Percentiles rank a stretch among this genome's conserved stretches.
phyloP scores from a whole-genome alignment of 2,329 filamentous ascomycete species.

The Aspergillus vadensis region DNA sequence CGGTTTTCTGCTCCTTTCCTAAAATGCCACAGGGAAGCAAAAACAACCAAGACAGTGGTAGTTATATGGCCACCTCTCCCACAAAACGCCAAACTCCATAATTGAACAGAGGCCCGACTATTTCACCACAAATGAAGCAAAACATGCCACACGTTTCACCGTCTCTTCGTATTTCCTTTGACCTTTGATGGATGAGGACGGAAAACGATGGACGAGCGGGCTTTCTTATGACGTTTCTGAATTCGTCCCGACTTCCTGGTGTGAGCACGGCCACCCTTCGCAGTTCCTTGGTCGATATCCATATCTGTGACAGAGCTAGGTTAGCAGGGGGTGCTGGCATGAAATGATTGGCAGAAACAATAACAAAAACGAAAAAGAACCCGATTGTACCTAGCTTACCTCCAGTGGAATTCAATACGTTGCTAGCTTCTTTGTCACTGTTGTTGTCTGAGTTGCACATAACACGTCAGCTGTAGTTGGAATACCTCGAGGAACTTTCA shows the following conservation, averaged over 20 bases:
- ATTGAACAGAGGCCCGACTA: background rate
- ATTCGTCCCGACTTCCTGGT: constrained; percentile 38
- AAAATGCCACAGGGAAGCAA: background rate
- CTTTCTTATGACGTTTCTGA: constrained; percentile 42
- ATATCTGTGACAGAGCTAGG: constrained; percentile 35
- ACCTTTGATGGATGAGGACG: constrained; percentile 33
- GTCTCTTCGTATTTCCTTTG: constrained; percentile 34
- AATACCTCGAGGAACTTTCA: background rate
- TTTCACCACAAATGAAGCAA: background rate
- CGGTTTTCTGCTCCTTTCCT: background rate
- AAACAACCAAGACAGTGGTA: background rate
- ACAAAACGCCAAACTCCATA: background rate
- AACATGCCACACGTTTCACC: background rate
- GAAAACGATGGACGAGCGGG: constrained; percentile 45
- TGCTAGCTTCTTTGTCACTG: constrained; percentile 15
- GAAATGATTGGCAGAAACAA: background rate
- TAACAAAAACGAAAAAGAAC: background rate
- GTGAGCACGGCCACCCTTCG: constrained; percentile 24
- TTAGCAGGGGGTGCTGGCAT: background rate
- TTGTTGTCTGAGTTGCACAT: constrained; percentile 19
- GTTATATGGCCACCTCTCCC: background rate
- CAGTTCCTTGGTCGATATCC: constrained; percentile 40
- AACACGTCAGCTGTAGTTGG: constrained; percentile 11
- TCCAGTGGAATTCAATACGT: constrained; percentile 23
- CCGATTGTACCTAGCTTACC: constrained; percentile 19